Evolutionary conservation across 257 asterid genomes (phyloP).

Genomic region (Forsythia viridissima): DNA sequence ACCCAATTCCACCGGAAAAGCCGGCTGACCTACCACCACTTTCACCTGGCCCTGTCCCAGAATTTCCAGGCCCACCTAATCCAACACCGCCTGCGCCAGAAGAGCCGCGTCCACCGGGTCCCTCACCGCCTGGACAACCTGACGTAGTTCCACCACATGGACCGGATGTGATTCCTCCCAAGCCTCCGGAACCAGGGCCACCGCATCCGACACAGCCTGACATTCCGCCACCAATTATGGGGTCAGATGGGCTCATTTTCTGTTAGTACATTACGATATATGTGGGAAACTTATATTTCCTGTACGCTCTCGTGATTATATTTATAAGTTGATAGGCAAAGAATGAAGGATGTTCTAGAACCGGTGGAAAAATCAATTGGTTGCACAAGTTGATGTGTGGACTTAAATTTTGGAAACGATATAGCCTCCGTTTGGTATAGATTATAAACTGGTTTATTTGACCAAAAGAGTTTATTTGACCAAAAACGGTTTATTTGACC

Average conservation of each 20-base stretch:
- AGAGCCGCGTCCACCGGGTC: conserved; percentile 38
- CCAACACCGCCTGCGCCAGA: conserved; percentile 51
- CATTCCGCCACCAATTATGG: conserved; percentile 35
- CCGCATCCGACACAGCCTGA: conserved; percentile 28
- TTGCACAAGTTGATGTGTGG: too few relatives aligned
- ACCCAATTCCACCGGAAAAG: conserved; percentile 55
- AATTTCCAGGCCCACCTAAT: conserved; percentile 46
- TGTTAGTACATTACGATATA: neutral
- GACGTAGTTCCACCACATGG: conserved; percentile 60
- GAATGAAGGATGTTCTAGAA: too few relatives aligned
- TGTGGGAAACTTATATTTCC: too few relatives aligned
- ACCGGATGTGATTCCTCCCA: conserved; percentile 36
- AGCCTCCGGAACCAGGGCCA: conserved; percentile 37
- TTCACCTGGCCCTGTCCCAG: conserved; percentile 41
- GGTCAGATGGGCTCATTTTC: conserved; percentile 35
- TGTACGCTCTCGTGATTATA: too few relatives aligned
- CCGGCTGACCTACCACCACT: conserved; percentile 51
- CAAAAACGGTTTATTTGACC: too few relatives aligned
- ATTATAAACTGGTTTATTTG: too few relatives aligned
- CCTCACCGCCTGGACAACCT: conserved; percentile 43
- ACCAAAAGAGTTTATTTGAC: too few relatives aligned
- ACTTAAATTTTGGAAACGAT: too few relatives aligned
- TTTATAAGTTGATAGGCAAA: too few relatives aligned
- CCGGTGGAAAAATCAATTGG: too few relatives aligned
- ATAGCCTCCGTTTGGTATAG: too few relatives aligned